Percentiles rank a stretch among this genome's conserved stretches.
phyloP scores from a whole-genome alignment of 176 grass and related monocot species.

The Cenchrus purpureus region DNA sequence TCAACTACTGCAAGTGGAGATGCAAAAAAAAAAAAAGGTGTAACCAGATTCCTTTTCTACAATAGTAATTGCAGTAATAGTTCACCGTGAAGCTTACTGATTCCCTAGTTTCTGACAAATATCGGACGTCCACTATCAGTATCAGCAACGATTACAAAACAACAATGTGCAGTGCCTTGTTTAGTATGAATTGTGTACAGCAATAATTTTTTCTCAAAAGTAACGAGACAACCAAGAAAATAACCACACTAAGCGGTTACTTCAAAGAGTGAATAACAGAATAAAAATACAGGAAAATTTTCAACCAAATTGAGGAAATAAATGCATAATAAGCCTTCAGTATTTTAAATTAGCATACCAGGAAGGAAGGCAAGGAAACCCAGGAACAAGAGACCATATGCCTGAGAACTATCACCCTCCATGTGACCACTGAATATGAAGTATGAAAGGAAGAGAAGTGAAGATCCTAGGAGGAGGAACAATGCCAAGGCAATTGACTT shows the following conservation, averaged over 20 bases:
- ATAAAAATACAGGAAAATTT: neutral
- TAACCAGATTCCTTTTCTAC: neutral
- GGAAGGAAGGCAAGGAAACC: constrained; percentile 94
- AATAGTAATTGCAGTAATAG: neutral
- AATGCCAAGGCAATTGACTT: constrained; percentile 88
- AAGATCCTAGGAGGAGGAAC: constrained; percentile 70
- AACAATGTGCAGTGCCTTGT: neutral
- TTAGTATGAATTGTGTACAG: constrained; percentile 6
- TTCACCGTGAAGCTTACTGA: neutral
- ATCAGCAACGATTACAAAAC: neutral
- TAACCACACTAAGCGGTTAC: neutral
- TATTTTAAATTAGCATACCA: constrained; percentile 55
- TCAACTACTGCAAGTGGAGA: neutral
- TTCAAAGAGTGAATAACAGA: neutral
- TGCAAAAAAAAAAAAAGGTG: neutral
- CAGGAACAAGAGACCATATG: constrained; percentile 79
- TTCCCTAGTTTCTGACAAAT: neutral
- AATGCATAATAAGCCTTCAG: neutral
- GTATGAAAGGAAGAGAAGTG: constrained; percentile 76
- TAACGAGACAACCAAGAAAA: neutral
- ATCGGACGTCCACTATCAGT: neutral
- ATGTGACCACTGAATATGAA: constrained; percentile 91
- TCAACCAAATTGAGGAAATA: neutral
- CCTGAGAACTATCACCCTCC: constrained; percentile 83
- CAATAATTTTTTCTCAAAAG: constrained; percentile 10